Evolutionary conservation across 2,329 filamentous ascomycete species (phyloP).

Genomic region (Exophiala spinifera): DNA sequence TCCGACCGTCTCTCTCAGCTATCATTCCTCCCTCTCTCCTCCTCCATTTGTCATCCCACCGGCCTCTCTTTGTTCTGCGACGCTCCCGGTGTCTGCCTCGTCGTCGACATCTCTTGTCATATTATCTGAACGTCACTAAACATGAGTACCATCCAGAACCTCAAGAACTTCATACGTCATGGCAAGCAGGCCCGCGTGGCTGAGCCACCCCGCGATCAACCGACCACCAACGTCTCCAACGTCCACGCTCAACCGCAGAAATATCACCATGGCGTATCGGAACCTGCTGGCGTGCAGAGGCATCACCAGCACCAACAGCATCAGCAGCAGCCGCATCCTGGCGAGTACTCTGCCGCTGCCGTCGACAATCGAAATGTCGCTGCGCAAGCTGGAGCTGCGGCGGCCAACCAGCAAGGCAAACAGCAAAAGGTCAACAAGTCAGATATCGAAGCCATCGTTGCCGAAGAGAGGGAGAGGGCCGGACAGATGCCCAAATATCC

Average conservation of each 20-base stretch:
- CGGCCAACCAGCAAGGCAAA: constrained; percentile 61
- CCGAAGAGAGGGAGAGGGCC: constrained; percentile 83
- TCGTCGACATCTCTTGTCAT: background rate
- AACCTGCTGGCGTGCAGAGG: constrained; percentile 60
- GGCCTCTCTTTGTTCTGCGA: background rate
- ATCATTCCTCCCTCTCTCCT: background rate
- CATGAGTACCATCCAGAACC: constrained; percentile 78
- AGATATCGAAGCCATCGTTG: constrained; percentile 79
- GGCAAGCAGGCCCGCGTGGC: constrained; percentile 85
- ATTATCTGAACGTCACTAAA: constrained; percentile 10
- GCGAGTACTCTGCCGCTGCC: constrained; percentile 62
- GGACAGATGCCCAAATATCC: constrained; percentile 83
- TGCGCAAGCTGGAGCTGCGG: constrained; percentile 64
- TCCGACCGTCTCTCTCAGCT: background rate
- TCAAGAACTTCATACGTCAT: constrained; percentile 98
- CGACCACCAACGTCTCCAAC: constrained; percentile 61
- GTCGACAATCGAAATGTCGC: constrained; percentile 61
- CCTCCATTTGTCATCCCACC: background rate
- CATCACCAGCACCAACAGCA: constrained; percentile 45
- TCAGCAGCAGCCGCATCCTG: constrained; percentile 41
- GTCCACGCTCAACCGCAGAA: constrained; percentile 64
- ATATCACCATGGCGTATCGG: constrained; percentile 52
- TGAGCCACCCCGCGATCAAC: constrained; percentile 57
- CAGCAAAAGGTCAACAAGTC: constrained; percentile 57
- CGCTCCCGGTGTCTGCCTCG: background rate